Evolutionary conservation across 2,329 filamentous ascomycete genomes (phyloP).

Genomic region (Penicillium frequentans): DNA sequence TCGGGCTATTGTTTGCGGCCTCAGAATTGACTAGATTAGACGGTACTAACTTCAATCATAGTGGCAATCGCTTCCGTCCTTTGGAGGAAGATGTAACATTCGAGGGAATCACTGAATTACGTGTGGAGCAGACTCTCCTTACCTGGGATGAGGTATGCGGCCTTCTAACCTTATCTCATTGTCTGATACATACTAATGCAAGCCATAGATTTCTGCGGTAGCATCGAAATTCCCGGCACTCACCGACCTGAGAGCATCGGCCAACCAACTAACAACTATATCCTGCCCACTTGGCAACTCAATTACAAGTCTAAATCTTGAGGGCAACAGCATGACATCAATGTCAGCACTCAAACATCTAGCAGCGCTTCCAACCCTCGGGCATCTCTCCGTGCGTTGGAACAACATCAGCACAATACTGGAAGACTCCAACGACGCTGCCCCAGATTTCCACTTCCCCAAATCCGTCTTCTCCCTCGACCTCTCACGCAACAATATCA

Average conservation of each 20-base stretch:
- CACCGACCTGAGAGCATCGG: constrained; percentile 34
- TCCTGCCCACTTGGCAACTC: constrained; percentile 30
- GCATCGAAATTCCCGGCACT: constrained; percentile 37
- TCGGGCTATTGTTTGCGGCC: not conserved
- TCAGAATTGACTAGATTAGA: not conserved
- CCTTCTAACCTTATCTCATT: not conserved
- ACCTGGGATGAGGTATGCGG: constrained; percentile 64
- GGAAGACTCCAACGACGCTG: constrained; percentile 33
- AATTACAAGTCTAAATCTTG: constrained; percentile 50
- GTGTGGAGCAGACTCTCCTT: constrained; percentile 67
- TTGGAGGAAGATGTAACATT: constrained; percentile 47
- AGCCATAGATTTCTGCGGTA: constrained; percentile 34
- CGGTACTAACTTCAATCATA: constrained; percentile 37
- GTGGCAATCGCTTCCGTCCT: constrained; percentile 68
- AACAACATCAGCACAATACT: constrained; percentile 63
- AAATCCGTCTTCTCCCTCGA: constrained; percentile 64
- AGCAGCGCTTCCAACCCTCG: constrained; percentile 52
- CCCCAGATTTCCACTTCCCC: constrained; percentile 52
- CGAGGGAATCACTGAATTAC: constrained; percentile 57
- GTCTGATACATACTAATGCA: constrained; percentile 1
- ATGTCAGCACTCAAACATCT: constrained; percentile 47
- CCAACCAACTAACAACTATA: constrained; percentile 36
- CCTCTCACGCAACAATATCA: constrained; percentile 69
- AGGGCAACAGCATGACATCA: constrained; percentile 47
- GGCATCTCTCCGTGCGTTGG: constrained; percentile 65